These are phyloP conservation scores for Paxillus involutus DNA, from an alignment of 768 basidiomycete species.

Conservation along the genomic window DNA sequence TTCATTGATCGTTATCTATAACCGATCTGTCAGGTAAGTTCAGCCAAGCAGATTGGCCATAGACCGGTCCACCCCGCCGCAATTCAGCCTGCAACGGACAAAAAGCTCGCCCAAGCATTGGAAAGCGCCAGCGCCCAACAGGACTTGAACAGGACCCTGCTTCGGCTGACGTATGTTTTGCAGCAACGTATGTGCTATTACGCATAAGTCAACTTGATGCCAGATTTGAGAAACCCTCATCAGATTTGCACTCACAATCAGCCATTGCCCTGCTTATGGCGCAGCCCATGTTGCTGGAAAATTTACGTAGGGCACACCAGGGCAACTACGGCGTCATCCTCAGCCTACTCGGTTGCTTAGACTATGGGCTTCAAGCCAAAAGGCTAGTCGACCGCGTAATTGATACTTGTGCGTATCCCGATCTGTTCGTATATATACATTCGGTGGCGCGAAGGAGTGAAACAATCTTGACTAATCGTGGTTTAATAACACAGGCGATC, in stretches of 20 bases:
- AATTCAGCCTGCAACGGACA: constrained; percentile 47
- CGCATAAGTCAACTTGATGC: background rate
- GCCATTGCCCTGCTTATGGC: constrained; percentile 84
- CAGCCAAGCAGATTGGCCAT: background rate
- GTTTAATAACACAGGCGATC: constrained; percentile 60
- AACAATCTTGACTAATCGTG: constrained; percentile 6
- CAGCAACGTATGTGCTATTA: constrained; percentile 59
- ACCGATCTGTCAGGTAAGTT: constrained; percentile 31
- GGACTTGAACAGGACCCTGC: constrained; percentile 70
- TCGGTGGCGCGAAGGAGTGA: background rate
- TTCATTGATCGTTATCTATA: constrained; percentile 10
- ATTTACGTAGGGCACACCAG: constrained; percentile 84
- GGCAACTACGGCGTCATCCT: constrained; percentile 92
- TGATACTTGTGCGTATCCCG: constrained; percentile 54
- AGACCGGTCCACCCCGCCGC: constrained; percentile 7
- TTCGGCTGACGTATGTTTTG: constrained; percentile 78
- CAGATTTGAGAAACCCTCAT: background rate
- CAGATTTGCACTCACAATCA: constrained; percentile 74
- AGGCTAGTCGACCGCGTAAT: constrained; percentile 87
- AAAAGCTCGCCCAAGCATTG: constrained; percentile 58
- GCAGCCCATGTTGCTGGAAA: constrained; percentile 79
- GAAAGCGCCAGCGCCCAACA: constrained; percentile 81
- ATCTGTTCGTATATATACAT: background rate
- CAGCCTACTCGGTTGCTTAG: constrained; percentile 89
- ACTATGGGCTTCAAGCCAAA: constrained; percentile 84